phyloP scores from a whole-genome alignment of 176 grass and related monocot species.

The Oryza australiensis region DNA sequence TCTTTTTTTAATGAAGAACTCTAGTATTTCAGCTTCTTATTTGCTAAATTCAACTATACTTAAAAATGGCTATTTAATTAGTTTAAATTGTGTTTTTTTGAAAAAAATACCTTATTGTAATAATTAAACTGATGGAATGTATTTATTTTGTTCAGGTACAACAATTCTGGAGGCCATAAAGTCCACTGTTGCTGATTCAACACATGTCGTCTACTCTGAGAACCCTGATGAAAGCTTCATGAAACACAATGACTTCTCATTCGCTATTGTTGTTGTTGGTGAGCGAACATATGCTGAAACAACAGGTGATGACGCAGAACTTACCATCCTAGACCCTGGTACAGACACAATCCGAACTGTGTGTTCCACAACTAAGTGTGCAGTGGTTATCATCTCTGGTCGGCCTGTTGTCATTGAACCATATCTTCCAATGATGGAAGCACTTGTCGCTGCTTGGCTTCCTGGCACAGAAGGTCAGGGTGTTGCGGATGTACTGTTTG shows the following conservation, averaged over 20 bases:
- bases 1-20: neutral
- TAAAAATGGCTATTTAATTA: neutral
- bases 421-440: conserved; percentile 80
- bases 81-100: neutral
- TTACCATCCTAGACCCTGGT: conserved; percentile 82
- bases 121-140: neutral
- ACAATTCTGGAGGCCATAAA: conserved; percentile 87
- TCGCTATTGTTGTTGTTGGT: conserved; percentile 78
- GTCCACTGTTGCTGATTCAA: conserved; percentile 66
- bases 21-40: conserved; percentile 14
- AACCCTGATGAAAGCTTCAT: conserved; percentile 75
- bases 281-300: conserved; percentile 82
- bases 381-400: conserved; percentile 73
- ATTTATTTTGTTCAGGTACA: conserved; percentile 58
- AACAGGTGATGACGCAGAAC: conserved; percentile 65
- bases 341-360: conserved; percentile 73
- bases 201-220: conserved; percentile 64
- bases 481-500: conserved; percentile 79
- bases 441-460: conserved; percentile 92
- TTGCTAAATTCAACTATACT: neutral
- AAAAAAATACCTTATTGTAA: neutral
- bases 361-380: conserved; percentile 72
- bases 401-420: conserved; percentile 81
- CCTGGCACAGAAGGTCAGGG: conserved; percentile 88
- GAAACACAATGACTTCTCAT: conserved; percentile 70